Evolutionary conservation across 2,329 filamentous ascomycete species (phyloP).

Genomic region (Penicillium griseofulvum): DNA sequence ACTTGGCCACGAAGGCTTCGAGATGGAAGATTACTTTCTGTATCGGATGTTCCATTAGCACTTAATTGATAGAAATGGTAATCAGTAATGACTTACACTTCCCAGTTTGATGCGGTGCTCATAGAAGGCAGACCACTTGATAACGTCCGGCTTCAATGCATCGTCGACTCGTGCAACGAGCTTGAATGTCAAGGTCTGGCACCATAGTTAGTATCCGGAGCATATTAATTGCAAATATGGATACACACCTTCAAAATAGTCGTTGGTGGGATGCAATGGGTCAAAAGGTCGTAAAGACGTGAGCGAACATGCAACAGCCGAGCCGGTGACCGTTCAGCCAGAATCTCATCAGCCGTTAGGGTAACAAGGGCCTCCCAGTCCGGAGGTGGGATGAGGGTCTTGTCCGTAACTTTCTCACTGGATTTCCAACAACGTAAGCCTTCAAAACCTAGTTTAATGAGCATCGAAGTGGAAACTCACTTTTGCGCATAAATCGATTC

Average conservation of each 20-base stretch:
- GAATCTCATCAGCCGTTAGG: constrained; percentile 87
- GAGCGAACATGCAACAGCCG: constrained; percentile 83
- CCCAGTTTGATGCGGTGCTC: constrained; percentile 92
- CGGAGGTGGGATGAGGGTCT: constrained; percentile 85
- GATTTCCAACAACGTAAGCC: constrained; percentile 8
- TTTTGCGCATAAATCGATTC: constrained; percentile 97
- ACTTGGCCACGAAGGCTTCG: constrained; percentile 97
- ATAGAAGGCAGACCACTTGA: constrained; percentile 96
- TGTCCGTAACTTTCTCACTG: constrained; percentile 86
- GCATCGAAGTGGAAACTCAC: constrained; percentile 52
- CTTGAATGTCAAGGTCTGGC: constrained; percentile 81
- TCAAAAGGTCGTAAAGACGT: constrained; percentile 94
- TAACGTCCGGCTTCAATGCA: constrained; percentile 82
- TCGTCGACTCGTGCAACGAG: constrained; percentile 85
- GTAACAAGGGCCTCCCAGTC: constrained; percentile 94
- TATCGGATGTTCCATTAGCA: constrained; percentile 8
- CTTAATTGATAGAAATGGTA: too few species aligned
- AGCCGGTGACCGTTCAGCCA: constrained; percentile 87
- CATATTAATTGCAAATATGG: not conserved
- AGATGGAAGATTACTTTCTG: constrained; percentile 95
- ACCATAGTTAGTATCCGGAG: not conserved
- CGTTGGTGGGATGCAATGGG: constrained; percentile 94
- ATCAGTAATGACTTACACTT: constrained; percentile 46
- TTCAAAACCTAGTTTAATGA: not conserved
- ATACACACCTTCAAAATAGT: constrained; percentile 73